These are phyloP conservation scores for Fusarium vanettenii DNA, from an alignment of 2,329 filamentous ascomycete genomes.

Conservation along the genomic window DNA sequence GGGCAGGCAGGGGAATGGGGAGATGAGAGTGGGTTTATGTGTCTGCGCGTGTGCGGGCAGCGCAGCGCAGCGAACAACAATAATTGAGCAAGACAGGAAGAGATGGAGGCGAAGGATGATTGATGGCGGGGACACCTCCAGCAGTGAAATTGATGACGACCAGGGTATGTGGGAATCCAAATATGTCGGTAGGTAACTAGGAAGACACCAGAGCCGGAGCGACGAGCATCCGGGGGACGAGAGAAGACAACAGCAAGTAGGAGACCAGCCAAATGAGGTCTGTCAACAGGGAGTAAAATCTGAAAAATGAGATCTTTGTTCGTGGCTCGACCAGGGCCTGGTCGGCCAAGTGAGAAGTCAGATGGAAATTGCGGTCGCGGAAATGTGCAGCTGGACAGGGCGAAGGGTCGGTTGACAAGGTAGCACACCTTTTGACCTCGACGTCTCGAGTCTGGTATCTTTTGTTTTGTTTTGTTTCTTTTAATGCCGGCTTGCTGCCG, in stretches of 20 bases:
- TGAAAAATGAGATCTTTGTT: constrained; percentile 33
- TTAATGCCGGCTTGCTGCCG: neutral
- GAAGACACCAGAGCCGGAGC: constrained; percentile 19
- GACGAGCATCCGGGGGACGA: constrained; percentile 24
- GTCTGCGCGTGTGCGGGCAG: constrained; percentile 12
- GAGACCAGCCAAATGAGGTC: constrained; percentile 15
- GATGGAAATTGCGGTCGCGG: constrained; percentile 27
- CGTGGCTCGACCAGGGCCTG: constrained; percentile 22
- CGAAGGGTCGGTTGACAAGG: constrained; percentile 16
- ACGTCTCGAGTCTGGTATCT: constrained; percentile 9
- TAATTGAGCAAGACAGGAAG: neutral
- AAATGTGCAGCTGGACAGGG: constrained; percentile 22
- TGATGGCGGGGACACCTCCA: neutral
- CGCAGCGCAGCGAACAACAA: constrained; percentile 2
- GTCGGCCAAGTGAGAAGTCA: constrained; percentile 8
- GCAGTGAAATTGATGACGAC: constrained; percentile 7
- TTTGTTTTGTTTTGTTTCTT: neutral
- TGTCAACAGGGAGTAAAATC: constrained; percentile 30
- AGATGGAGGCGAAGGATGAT: neutral
- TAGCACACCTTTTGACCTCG: constrained; percentile 15
- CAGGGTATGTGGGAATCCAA: constrained; percentile 18
- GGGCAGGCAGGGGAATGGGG: neutral
- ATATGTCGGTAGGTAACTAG: neutral
- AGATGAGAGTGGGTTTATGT: constrained; percentile 7
- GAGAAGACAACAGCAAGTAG: constrained; percentile 7